These are phyloP conservation scores for Viola odorata DNA, from an alignment of 345 rosid genomes.

Conservation along the genomic window DNA sequence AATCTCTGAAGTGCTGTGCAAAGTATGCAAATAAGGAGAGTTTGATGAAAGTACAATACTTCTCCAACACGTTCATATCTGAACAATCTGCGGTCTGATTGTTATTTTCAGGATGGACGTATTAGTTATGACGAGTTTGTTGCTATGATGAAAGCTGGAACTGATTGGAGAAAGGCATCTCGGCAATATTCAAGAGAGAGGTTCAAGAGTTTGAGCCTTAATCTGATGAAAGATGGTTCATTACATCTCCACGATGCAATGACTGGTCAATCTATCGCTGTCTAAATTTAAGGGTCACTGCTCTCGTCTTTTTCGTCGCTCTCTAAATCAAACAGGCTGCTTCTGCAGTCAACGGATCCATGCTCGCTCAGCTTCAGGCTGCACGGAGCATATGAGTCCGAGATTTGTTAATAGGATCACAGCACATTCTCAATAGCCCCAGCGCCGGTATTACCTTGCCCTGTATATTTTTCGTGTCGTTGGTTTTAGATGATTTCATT, in stretches of 20 bases:
- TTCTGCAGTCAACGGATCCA: too few relatives aligned
- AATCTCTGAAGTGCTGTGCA: too few relatives aligned
- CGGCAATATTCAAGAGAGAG: conserved; percentile 96
- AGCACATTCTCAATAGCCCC: not conserved
- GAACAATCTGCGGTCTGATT: not conserved
- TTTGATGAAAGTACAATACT: not conserved
- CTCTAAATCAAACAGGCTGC: too few relatives aligned
- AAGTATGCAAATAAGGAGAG: too few relatives aligned
- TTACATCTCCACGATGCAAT: conserved; percentile 80
- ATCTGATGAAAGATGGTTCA: conserved; percentile 96
- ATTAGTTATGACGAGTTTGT: conserved; percentile 94
- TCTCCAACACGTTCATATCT: not conserved
- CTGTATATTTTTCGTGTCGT: conserved; percentile 15
- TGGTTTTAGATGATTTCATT: conserved; percentile 15
- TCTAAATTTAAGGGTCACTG: conserved; percentile 23
- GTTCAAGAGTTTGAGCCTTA: conserved; percentile 88
- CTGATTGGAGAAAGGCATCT: conserved; percentile 98
- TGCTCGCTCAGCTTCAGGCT: conserved; percentile 5
- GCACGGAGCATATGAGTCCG: conserved; percentile 13
- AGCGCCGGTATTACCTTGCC: not conserved
- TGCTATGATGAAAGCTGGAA: conserved; percentile 97
- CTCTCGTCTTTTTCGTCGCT: conserved; percentile 1
- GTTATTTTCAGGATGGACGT: conserved; percentile 56
- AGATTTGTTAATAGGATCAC: not conserved
- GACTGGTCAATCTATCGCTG: conserved; percentile 70